Evolutionary conservation across 1,139 yeast genomes (phyloP).

Genomic region (Taphrina flavorubra): DNA sequence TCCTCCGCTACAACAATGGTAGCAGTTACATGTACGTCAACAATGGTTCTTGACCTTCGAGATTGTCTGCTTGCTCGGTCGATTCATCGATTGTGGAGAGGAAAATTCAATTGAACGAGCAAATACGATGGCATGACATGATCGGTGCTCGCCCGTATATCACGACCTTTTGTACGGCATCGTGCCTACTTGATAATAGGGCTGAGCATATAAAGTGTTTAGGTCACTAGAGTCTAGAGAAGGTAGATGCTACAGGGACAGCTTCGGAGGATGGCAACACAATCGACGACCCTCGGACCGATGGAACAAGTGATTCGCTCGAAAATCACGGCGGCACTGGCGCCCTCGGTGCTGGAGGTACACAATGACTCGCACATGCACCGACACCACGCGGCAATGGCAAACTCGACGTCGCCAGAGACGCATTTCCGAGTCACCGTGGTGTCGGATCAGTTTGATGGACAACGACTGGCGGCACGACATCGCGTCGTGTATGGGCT

Average conservation of each 20-base stretch:
- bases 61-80: too few species aligned
- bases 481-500: slow-evolving; percentile 76
- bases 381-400: slow-evolving; percentile 83
- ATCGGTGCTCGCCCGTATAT: too few species aligned
- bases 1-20: neutral
- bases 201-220: too few species aligned
- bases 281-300: slow-evolving; percentile 5
- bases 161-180: too few species aligned
- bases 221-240: too few species aligned
- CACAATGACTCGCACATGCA: slow-evolving; percentile 87
- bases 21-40: neutral
- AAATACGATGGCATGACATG: too few species aligned
- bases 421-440: slow-evolving; percentile 69
- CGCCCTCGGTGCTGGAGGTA: slow-evolving; percentile 56
- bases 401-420: slow-evolving; percentile 70
- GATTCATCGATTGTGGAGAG: too few species aligned
- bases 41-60: too few species aligned
- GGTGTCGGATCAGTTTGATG: slow-evolving; percentile 72
- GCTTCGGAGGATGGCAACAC: slow-evolving; percentile 35
- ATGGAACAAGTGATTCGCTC: slow-evolving; percentile 28
- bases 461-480: slow-evolving; percentile 71
- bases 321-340: slow-evolving; percentile 39
- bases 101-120: too few species aligned
- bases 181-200: too few species aligned
- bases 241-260: neutral